These are phyloP conservation scores for Nicotiana tabacum DNA, from an alignment of 257 asterid species.

Conservation along the genomic window DNA sequence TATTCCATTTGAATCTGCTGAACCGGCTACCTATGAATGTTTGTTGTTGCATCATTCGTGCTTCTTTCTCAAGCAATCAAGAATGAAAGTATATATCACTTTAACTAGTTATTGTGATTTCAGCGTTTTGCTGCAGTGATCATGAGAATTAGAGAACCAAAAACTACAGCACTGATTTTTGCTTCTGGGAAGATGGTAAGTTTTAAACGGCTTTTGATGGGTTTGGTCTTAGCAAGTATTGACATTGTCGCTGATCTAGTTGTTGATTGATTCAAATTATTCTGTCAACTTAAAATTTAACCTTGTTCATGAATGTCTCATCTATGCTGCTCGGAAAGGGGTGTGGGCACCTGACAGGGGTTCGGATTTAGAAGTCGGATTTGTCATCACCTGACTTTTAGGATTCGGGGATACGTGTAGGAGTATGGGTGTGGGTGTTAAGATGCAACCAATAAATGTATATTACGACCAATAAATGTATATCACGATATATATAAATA, in stretches of 20 bases:
- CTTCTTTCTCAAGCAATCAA: background rate
- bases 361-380: too few relatives aligned
- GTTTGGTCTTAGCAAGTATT: background rate
- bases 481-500: too few relatives aligned
- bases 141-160: conserved; percentile 76
- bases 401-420: too few relatives aligned
- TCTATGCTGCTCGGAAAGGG: too few relatives aligned
- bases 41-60: background rate
- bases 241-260: background rate
- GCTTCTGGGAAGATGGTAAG: conserved; percentile 78
- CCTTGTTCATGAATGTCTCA: background rate
- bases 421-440: too few relatives aligned
- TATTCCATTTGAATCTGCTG: background rate
- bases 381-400: too few relatives aligned
- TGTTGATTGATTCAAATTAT: background rate
- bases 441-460: too few relatives aligned
- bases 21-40: background rate
- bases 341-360: too few relatives aligned
- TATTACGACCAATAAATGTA: too few relatives aligned
- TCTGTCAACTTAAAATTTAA: background rate
- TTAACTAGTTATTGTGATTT: conserved; percentile 13
- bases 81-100: background rate
- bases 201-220: background rate
- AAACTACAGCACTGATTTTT: conserved; percentile 62
- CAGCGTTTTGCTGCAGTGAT: conserved; percentile 86